Evolutionary conservation across 768 basidiomycete genomes (phyloP).

Genomic region (Boletus coccyginus): DNA sequence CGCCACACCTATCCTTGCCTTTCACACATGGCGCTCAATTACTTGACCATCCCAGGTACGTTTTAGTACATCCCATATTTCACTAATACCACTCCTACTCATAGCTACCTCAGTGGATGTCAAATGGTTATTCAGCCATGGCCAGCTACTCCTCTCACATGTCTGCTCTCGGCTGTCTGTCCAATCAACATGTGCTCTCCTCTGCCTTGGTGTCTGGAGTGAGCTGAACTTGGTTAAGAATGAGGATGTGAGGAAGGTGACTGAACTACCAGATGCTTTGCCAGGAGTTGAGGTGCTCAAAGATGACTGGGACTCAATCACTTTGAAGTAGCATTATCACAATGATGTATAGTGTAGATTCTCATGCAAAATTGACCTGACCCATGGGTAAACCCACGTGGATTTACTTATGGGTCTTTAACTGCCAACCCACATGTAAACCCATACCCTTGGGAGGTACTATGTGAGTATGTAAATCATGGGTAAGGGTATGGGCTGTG

Average conservation of each 20-base stretch:
- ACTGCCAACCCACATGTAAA: too few relatives aligned
- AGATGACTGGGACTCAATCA: too few relatives aligned
- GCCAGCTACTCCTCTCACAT: neutral
- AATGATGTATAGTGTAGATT: too few relatives aligned
- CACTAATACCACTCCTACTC: neutral
- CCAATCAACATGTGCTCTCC: neutral
- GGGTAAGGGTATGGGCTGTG: too few relatives aligned
- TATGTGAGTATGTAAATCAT: too few relatives aligned
- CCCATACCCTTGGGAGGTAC: too few relatives aligned
- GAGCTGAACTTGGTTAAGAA: neutral
- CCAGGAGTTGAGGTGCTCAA: too few relatives aligned
- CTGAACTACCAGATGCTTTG: neutral
- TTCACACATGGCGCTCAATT: too few relatives aligned
- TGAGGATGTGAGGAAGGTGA: neutral
- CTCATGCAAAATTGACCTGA: too few relatives aligned
- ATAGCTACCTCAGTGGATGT: neutral
- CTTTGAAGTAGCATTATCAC: too few relatives aligned
- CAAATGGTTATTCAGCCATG: neutral
- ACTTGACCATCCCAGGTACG: neutral
- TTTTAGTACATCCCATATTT: neutral
- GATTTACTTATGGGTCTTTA: too few relatives aligned
- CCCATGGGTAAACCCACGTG: too few relatives aligned
- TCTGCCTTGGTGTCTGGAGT: neutral
- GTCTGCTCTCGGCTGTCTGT: neutral
- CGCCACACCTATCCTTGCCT: neutral